Evolutionary conservation across 1,284 basidiomycete genomes (phyloP).

Genomic region (Ceratobasidium sp.): DNA sequence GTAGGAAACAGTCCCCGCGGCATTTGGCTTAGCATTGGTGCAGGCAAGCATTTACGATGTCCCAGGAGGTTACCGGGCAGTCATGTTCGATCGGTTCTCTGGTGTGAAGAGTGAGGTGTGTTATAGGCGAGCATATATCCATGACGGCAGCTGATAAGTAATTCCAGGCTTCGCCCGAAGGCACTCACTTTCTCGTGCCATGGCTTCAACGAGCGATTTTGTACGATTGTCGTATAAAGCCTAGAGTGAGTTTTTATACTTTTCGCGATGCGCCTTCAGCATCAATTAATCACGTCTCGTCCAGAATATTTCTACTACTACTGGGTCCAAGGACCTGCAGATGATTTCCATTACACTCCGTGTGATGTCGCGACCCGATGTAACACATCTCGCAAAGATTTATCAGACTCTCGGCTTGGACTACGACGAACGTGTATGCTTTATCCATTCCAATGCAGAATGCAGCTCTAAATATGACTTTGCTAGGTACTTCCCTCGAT

Average conservation of each 20-base stretch:
- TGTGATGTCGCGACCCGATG: constrained; percentile 94
- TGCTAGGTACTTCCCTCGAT: constrained; percentile 76
- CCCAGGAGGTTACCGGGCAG: constrained; percentile 92
- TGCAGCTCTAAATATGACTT: not conserved
- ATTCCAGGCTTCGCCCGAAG: constrained; percentile 84
- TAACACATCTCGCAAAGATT: constrained; percentile 89
- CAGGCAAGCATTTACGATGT: constrained; percentile 93
- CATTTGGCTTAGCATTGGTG: constrained; percentile 72
- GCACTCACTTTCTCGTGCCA: constrained; percentile 97
- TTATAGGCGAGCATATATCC: not conserved
- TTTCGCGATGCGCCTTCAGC: not conserved
- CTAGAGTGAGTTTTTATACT: constrained; percentile 71
- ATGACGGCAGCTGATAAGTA: not conserved
- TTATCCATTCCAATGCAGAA: not conserved
- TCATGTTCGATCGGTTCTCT: constrained; percentile 98
- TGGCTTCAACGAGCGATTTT: constrained; percentile 97
- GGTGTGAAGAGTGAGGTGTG: constrained; percentile 86
- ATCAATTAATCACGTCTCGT: not conserved
- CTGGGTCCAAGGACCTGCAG: constrained; percentile 96
- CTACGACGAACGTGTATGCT: constrained; percentile 92
- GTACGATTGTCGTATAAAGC: constrained; percentile 98
- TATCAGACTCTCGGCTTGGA: constrained; percentile 96
- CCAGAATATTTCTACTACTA: constrained; percentile 96
- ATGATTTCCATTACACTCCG: constrained; percentile 98
- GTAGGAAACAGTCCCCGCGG: constrained; percentile 74